phyloP scores from a whole-genome alignment of 2,329 filamentous ascomycete genomes.

The Blastomyces emzantsi region DNA sequence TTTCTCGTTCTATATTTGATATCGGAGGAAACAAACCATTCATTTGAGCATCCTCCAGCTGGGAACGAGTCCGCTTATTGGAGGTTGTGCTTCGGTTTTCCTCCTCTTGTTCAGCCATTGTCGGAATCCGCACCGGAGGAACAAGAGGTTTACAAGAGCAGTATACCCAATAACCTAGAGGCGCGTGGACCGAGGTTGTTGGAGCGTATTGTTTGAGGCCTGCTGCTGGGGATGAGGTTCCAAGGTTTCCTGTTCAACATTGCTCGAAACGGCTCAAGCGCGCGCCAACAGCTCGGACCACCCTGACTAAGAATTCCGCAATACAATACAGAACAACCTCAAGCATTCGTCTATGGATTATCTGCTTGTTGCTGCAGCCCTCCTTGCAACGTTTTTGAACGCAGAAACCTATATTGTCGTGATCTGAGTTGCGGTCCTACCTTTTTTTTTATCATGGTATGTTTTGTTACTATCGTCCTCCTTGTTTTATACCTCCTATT shows the following conservation, averaged over 20 bases:
- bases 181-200: background rate
- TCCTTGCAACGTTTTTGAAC: background rate
- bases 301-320: conserved; percentile 1
- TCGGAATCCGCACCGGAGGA: too few species aligned
- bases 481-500: background rate
- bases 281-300: conserved; percentile 12
- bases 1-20: conserved; percentile 24
- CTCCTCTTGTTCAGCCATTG: conserved; percentile 24
- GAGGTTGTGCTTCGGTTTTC: conserved; percentile 20
- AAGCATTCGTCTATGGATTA: background rate
- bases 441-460: conserved; percentile 14
- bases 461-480: background rate
- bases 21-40: conserved; percentile 22
- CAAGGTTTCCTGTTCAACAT: too few species aligned
- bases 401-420: background rate
- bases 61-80: conserved; percentile 50
- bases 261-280: background rate
- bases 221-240: background rate
- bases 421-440: background rate
- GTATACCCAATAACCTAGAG: background rate
- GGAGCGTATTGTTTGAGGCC: background rate
- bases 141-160: background rate
- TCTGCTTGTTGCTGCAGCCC: background rate
- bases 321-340: background rate
- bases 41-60: conserved; percentile 37